A percentile compares a stretch with the other conserved stretches of the same genome.
Evolutionary conservation across 2,329 filamentous ascomycete species (phyloP).

Genomic region (Pyricularia sp.): DNA sequence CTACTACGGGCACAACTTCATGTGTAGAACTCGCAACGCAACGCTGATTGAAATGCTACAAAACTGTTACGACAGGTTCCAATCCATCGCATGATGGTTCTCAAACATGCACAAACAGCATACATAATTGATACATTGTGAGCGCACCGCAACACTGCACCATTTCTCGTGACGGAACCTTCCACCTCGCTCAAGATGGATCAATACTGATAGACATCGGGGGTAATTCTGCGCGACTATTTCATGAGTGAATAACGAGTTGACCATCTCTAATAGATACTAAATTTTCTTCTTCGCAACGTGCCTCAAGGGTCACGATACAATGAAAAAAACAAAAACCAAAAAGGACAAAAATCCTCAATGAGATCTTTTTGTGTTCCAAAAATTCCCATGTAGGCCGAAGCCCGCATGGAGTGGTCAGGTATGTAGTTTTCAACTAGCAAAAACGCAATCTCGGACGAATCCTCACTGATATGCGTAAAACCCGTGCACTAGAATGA

Average conservation of each 20-base stretch:
- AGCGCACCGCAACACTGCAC: no score
- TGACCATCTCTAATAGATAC: not conserved
- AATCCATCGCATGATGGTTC: no score
- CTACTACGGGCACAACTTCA: not conserved
- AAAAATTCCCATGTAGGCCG: slow-evolving; percentile 72
- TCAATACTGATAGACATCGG: no score
- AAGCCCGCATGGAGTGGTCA: slow-evolving; percentile 65
- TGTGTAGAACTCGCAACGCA: no score
- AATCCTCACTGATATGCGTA: slow-evolving; percentile 78
- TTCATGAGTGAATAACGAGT: no score
- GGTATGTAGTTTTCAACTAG: slow-evolving; percentile 77
- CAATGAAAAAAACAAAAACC: slow-evolving; percentile 33
- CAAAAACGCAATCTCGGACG: slow-evolving; percentile 79
- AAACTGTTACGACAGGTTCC: no score
- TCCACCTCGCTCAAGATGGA: no score
- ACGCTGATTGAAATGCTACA: no score
- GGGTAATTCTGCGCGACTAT: no score
- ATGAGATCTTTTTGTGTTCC: slow-evolving; percentile 28
- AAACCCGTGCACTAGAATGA: slow-evolving; percentile 63
- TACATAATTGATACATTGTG: no score
- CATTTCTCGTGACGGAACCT: no score
- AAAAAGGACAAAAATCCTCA: slow-evolving; percentile 17
- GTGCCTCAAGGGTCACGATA: slow-evolving; percentile 29
- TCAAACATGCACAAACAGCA: no score
- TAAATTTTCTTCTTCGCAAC: slow-evolving; percentile 38